Evolutionary conservation across 176 grass and related monocot species (phyloP).

Genomic region (Hsuehochloa calcarea): DNA sequence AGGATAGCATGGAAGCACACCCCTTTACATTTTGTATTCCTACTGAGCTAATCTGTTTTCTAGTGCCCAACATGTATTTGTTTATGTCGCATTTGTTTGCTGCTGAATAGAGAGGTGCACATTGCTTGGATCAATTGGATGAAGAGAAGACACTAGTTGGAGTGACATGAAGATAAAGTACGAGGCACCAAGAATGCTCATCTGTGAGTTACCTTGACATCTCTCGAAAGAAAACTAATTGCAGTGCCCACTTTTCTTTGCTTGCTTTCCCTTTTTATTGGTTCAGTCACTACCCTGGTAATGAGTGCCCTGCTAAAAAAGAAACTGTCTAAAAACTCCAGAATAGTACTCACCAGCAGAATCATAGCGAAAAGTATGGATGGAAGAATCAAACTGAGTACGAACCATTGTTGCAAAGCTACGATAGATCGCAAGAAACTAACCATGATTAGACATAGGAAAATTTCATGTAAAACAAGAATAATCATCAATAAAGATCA

Average conservation of each 20-base stretch:
- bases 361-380: too few species aligned
- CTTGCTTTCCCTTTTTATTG: constrained; percentile 34
- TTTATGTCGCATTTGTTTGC: constrained; percentile 4
- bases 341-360: too few species aligned
- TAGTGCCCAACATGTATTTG: constrained; percentile 8
- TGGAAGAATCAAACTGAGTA: too few species aligned
- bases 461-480: too few species aligned
- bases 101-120: constrained; percentile 1
- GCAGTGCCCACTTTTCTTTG: constrained; percentile 21
- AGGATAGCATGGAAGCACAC: neutral
- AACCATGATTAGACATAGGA: too few species aligned
- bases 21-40: neutral
- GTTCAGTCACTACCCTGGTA: constrained; percentile 57
- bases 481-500: too few species aligned
- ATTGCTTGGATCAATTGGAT: constrained; percentile 28
- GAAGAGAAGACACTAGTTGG: constrained; percentile 38
- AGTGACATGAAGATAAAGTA: constrained; percentile 39
- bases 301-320: too few species aligned
- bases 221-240: constrained; percentile 30
- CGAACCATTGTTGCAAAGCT: too few species aligned
- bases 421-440: too few species aligned
- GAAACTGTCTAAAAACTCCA: too few species aligned
- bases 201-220: constrained; percentile 39
- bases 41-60: constrained; percentile 8
- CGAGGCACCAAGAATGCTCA: constrained; percentile 34